Conservation (phyloP, 1,139 yeast species). For the Debaryomyces coudertii region DNA sequence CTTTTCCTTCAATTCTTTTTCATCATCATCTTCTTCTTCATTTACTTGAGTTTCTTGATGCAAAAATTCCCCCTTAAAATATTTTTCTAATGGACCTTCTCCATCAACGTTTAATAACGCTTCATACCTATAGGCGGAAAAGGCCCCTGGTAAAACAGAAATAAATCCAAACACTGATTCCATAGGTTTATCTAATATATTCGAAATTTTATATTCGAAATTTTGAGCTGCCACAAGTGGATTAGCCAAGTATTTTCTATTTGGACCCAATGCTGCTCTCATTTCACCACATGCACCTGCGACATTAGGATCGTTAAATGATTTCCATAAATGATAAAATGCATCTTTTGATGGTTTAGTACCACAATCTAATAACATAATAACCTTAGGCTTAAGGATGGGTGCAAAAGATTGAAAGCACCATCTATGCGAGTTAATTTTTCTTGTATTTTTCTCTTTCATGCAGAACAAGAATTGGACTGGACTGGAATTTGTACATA, state of each 20-base stretch:
- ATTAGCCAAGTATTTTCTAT: conserved; percentile 56
- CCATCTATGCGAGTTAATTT: conserved; percentile 86
- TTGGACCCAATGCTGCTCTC: conserved; percentile 66
- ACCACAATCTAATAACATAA: conserved; percentile 78
- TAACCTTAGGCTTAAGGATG: conserved; percentile 67
- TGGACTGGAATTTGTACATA: conserved; percentile 65
- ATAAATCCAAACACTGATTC: conserved; percentile 84
- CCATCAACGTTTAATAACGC: conserved; percentile 70
- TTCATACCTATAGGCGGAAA: conserved; percentile 77
- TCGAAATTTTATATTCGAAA: conserved; percentile 82
- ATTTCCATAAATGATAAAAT: conserved; percentile 75
- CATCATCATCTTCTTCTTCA: conserved; percentile 46
- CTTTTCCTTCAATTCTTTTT: conserved; percentile 43
- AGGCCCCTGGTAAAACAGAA: conserved; percentile 83
- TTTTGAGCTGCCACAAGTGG: conserved; percentile 86
- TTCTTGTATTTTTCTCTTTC: conserved; percentile 73
- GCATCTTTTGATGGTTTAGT: conserved; percentile 75
- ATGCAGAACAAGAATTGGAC: conserved; percentile 76
- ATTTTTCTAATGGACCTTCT: conserved; percentile 73
- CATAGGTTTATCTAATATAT: conserved; percentile 81
- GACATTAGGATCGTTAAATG: conserved; percentile 72
- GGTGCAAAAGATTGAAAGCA: conserved; percentile 81
- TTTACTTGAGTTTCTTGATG: conserved; percentile 49
- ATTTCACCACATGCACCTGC: conserved; percentile 92
- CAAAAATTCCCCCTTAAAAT: conserved; percentile 76